Conservation (phyloP, 805 yeast genomes). For the Kluyveromyces dobzhanskii region DNA sequence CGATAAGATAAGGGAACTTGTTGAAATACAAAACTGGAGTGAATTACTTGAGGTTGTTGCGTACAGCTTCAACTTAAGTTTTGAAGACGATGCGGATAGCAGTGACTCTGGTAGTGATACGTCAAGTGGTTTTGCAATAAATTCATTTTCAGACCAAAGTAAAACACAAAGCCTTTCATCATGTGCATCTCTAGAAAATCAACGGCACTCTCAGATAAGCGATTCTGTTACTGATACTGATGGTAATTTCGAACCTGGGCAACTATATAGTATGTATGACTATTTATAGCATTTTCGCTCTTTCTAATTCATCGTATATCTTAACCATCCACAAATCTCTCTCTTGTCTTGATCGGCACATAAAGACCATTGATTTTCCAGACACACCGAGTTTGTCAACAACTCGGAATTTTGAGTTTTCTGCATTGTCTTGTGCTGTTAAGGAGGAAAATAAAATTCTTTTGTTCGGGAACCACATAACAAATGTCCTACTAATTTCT, state of each 20-base stretch:
- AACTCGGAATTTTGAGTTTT: slow-evolving; percentile 14
- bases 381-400: slow-evolving; percentile 53
- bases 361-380: slow-evolving; percentile 62
- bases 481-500: slow-evolving; percentile 67
- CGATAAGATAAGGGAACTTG: slow-evolving; percentile 22
- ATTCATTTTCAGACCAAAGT: not conserved
- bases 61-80: slow-evolving; percentile 22
- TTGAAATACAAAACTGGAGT: slow-evolving; percentile 25
- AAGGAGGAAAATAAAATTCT: slow-evolving; percentile 23
- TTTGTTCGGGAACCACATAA: slow-evolving; percentile 74
- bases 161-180: not conserved
- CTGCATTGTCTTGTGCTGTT: not conserved
- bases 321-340: slow-evolving; percentile 71
- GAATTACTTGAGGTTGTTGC: slow-evolving; percentile 24
- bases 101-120: slow-evolving; percentile 12
- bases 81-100: slow-evolving; percentile 22
- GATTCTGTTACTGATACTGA: not conserved
- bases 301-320: slow-evolving; percentile 30
- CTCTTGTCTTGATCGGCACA: slow-evolving; percentile 76
- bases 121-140: slow-evolving; percentile 3
- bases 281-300: slow-evolving; percentile 14
- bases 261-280: not conserved
- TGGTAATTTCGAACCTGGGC: not conserved
- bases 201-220: not conserved
- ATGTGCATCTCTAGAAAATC: not conserved